A percentile compares a stretch with the other conserved stretches of the same genome.
Conservation (phyloP, 169 alveolate species). For the Cryptosporidium tyzzeri region DNA sequence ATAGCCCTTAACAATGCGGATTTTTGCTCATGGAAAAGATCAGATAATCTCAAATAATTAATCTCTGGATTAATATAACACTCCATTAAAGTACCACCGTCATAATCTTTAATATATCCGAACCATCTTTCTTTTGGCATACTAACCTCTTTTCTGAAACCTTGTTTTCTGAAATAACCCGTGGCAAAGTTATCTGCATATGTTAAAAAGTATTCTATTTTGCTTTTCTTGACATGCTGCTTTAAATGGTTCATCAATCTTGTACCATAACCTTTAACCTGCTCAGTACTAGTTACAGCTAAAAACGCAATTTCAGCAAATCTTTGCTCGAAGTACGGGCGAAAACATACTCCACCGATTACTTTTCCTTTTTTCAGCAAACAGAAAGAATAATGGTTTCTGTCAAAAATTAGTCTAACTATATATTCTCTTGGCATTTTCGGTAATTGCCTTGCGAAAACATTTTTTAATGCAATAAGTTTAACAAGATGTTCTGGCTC, state of each 20-base stretch:
- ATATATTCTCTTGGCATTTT: slow-evolving; percentile 99
- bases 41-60: slow-evolving; percentile 92
- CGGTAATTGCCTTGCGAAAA: slow-evolving; percentile 96
- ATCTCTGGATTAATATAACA: slow-evolving; percentile 93
- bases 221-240: slow-evolving; percentile 93
- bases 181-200: slow-evolving; percentile 98
- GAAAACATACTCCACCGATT: slow-evolving; percentile 97
- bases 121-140: slow-evolving; percentile 96
- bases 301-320: slow-evolving; percentile 99
- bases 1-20: slow-evolving; percentile 87
- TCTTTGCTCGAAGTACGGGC: slow-evolving; percentile 91
- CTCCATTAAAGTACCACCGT: slow-evolving; percentile 99
- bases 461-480: slow-evolving; percentile 93
- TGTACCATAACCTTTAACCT: slow-evolving; percentile 98
- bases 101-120: slow-evolving; percentile 98
- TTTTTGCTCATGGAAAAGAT: slow-evolving; percentile 91
- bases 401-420: slow-evolving; percentile 95
- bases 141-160: slow-evolving; percentile 93
- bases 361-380: slow-evolving; percentile 91
- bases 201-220: slow-evolving; percentile 95
- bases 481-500: slow-evolving; percentile 89
- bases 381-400: slow-evolving; percentile 96
- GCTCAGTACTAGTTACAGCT: slow-evolving; percentile 97
- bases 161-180: slow-evolving; percentile 97
- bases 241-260: slow-evolving; percentile 97